These are phyloP conservation scores for Petrea volubilis DNA, from an alignment of 257 asterid genomes.

Conservation along the genomic window DNA sequence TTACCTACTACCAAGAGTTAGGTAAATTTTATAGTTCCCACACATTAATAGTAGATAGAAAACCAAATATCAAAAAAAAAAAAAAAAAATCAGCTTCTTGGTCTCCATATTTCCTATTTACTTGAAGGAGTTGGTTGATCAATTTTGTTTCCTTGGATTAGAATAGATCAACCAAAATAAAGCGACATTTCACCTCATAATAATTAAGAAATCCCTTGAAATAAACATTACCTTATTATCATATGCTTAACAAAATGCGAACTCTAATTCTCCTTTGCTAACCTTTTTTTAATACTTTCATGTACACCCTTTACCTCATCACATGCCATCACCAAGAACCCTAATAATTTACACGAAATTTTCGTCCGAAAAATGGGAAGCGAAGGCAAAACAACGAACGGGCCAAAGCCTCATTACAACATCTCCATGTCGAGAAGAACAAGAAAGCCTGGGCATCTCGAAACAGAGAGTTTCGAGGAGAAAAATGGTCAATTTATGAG, in stretches of 20 bases:
- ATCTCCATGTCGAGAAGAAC: slow-evolving; percentile 70
- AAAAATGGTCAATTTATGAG: not conserved
- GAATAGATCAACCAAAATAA: slow-evolving; percentile 34
- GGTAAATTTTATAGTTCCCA: slow-evolving; percentile 2
- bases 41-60: slow-evolving; percentile 20
- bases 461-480: slow-evolving; percentile 16
- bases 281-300: not conserved
- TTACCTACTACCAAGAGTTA: slow-evolving; percentile 22
- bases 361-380: slow-evolving; percentile 36
- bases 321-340: not conserved
- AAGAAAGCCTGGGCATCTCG: slow-evolving; percentile 38
- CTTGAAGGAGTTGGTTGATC: slow-evolving; percentile 26
- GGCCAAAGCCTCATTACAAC: slow-evolving; percentile 37
- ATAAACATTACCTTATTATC: not conserved
- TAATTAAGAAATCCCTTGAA: not conserved
- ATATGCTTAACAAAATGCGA: not conserved
- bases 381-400: slow-evolving; percentile 13
- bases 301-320: not conserved
- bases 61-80: not conserved
- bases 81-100: not conserved
- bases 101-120: not conserved
- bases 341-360: not conserved
- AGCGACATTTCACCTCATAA: slow-evolving; percentile 41
- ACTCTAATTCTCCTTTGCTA: not conserved
- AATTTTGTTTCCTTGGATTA: slow-evolving; percentile 25